Evolutionary conservation across 805 yeast genomes (phyloP).

Genomic region (Maudiozyma bulderi): DNA sequence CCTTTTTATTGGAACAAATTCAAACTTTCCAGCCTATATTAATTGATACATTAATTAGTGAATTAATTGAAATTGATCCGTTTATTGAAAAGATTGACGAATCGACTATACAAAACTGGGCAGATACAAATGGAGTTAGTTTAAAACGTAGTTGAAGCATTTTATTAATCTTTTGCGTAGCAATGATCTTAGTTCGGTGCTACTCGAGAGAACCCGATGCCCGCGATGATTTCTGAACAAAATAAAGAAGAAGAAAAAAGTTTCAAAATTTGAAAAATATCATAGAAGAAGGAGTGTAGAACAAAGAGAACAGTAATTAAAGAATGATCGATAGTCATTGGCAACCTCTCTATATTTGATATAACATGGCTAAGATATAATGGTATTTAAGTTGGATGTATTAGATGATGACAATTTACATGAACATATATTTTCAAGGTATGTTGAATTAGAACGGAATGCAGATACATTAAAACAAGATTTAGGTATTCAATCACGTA

Average conservation of each 20-base stretch:
- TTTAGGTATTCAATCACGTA: conserved; percentile 23
- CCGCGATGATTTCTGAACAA: no score
- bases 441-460: conserved; percentile 16
- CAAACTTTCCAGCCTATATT: conserved; percentile 25
- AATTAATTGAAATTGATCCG: conserved; percentile 17
- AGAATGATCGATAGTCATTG: no score
- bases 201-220: no score
- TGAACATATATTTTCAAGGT: conserved; percentile 28
- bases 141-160: neutral
- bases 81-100: conserved; percentile 23
- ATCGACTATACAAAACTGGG: conserved; percentile 25
- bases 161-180: neutral
- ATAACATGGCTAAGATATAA: neutral
- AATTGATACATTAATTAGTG: conserved; percentile 11
- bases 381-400: conserved; percentile 8
- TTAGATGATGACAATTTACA: conserved; percentile 17
- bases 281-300: no score
- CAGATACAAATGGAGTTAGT: conserved; percentile 26
- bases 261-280: neutral
- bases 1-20: conserved; percentile 19
- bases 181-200: no score
- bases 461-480: conserved; percentile 22
- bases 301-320: no score
- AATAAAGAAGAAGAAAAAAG: neutral
- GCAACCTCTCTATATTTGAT: no score